phyloP scores from a whole-genome alignment of 805 yeast species.

The Dipodascopsis uninucleata region DNA sequence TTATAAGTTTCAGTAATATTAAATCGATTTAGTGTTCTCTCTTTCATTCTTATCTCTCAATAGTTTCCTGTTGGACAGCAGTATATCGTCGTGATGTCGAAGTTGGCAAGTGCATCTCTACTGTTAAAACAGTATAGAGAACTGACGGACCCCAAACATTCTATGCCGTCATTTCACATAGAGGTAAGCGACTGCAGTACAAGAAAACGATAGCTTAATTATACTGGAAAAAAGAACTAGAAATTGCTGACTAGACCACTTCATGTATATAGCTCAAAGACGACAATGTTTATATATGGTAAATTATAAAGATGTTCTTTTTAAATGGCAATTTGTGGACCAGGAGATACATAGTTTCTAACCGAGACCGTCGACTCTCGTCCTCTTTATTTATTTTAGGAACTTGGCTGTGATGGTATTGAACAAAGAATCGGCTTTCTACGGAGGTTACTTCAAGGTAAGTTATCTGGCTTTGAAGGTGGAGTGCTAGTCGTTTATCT shows the following conservation, averaged over 20 bases:
- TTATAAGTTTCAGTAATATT: too few relatives aligned
- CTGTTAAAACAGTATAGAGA: constrained; percentile 91
- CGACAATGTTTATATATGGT: constrained; percentile 56
- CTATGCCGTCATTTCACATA: constrained; percentile 67
- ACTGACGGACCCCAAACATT: constrained; percentile 87
- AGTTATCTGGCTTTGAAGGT: constrained; percentile 8
- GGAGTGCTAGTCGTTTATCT: too few relatives aligned
- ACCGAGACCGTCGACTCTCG: too few relatives aligned
- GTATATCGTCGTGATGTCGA: constrained; percentile 5
- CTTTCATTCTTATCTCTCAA: too few relatives aligned
- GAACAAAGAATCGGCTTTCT: constrained; percentile 82
- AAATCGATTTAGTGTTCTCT: too few relatives aligned
- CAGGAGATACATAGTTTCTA: too few relatives aligned
- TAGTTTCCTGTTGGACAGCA: not conserved
- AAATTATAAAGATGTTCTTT: too few relatives aligned
- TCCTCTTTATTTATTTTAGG: too few relatives aligned
- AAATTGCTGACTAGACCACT: too few relatives aligned
- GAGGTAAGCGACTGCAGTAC: constrained; percentile 36
- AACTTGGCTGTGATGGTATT: constrained; percentile 89
- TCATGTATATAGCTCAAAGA: constrained; percentile 45
- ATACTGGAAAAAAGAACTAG: too few relatives aligned
- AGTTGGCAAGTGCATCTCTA: constrained; percentile 54
- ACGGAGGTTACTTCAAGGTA: constrained; percentile 84
- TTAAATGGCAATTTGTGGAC: too few relatives aligned
- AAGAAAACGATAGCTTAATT: too few relatives aligned